A percentile compares a stretch with the other conserved stretches of the same genome.
These are phyloP conservation scores for Eimeria maxima DNA, from an alignment of 169 alveolate species.

Conservation along the genomic window DNA sequence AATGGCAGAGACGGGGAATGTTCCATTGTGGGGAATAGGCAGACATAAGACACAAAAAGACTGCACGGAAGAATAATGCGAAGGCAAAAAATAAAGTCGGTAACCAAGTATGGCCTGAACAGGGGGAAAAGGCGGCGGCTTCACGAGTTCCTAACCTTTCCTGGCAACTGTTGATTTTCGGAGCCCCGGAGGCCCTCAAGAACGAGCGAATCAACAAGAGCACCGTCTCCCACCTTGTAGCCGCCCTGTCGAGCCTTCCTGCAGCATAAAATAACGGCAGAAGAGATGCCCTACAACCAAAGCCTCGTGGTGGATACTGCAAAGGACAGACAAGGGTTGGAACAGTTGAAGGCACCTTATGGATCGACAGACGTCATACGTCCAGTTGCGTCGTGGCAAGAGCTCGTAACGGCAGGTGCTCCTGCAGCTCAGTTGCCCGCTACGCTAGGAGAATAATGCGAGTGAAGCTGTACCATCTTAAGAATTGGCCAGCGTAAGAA, in stretches of 20 bases:
- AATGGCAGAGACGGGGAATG: background rate
- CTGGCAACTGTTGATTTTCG: background rate
- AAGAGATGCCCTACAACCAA: background rate
- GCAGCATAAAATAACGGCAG: background rate
- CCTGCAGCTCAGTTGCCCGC: background rate
- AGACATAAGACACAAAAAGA: background rate
- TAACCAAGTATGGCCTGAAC: background rate
- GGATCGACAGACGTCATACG: background rate
- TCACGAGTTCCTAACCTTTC: background rate
- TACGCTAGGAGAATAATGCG: background rate
- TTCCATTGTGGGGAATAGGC: background rate
- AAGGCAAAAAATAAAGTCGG: background rate
- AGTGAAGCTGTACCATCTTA: background rate
- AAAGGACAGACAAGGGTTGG: background rate
- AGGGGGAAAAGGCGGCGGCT: background rate
- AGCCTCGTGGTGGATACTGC: background rate
- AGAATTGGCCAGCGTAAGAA: background rate
- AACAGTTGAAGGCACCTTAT: background rate
- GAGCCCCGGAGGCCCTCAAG: constrained; percentile 92
- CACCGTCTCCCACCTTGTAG: constrained; percentile 87
- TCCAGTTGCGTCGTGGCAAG: background rate
- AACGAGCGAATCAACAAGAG: constrained; percentile 88
- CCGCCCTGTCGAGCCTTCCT: constrained; percentile 80
- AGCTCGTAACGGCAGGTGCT: background rate
- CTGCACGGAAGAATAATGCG: background rate